Percentiles rank a stretch among this genome's conserved stretches.
Evolutionary conservation across 2,329 filamentous ascomycete genomes (phyloP).

Genomic region (Tolypocladium nubicola): DNA sequence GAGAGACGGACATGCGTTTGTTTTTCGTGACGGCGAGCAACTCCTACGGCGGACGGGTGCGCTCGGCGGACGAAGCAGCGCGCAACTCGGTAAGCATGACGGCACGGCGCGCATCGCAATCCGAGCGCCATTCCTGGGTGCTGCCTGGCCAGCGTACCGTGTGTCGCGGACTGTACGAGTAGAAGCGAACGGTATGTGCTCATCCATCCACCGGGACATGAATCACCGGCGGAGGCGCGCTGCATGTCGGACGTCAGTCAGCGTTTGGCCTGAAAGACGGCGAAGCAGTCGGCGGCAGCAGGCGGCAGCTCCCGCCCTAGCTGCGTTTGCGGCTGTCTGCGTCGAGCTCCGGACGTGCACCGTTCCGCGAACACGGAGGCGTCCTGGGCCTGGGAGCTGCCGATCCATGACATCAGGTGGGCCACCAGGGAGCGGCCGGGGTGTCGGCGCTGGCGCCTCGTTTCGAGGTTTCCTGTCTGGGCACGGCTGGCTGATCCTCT

Average conservation of each 20-base stretch:
- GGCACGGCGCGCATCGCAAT: not conserved
- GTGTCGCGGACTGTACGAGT: not conserved
- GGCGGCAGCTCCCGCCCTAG: not conserved
- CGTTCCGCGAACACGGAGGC: constrained; percentile 10
- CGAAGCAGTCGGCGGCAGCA: not conserved
- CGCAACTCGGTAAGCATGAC: not conserved
- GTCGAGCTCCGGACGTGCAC: constrained; percentile 2
- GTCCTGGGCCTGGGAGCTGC: constrained; percentile 2
- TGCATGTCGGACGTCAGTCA: not conserved
- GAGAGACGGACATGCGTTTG: not conserved
- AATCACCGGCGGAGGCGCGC: not conserved
- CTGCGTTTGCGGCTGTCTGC: not conserved
- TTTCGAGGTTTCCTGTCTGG: constrained; percentile 9
- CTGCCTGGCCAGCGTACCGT: not conserved
- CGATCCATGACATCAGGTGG: constrained; percentile 23
- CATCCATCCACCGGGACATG: not conserved
- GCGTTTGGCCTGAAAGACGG: not conserved
- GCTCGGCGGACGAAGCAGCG: not conserved
- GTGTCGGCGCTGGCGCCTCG: constrained; percentile 7
- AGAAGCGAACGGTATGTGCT: not conserved
- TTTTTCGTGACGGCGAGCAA: not conserved
- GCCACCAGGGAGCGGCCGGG: constrained; percentile 7
- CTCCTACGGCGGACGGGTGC: not conserved
- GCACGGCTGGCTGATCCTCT: constrained; percentile 2
- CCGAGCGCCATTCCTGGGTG: not conserved